Evolutionary conservation across 805 yeast genomes (phyloP), one percentile per base, ranked within the genome.

Genomic region (Ogataea paradorogensis): DNA sequence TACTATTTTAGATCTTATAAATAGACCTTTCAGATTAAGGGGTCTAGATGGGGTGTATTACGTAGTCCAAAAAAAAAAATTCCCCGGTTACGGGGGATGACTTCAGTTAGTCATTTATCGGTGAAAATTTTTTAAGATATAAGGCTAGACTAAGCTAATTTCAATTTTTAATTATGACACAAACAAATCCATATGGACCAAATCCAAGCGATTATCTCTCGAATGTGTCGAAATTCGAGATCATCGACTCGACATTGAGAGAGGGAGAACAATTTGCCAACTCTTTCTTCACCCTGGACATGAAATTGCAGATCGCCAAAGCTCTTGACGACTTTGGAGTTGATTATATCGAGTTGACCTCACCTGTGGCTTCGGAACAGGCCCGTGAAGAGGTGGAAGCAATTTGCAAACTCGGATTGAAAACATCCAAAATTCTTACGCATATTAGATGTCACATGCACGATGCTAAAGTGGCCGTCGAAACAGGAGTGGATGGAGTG

Each of bases 201-300:
- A 85, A 91, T 62, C 97, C 98, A 42, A 80, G 87, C 38, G 99
- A 91, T 70, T 90, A 69, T 63, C 67, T 91, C 44, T 87, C 96
- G 21, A 91, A 91, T 62, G 98, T 91, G 25, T 73, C 83, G 50
- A 80, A 77, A 52, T 91, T 90, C 70, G 89, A 91, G 73, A 66
- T 91, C 58, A 91, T 91, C 60, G 99, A 91, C 70, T 86, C 96
- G 25, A 91, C 99, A 4, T 74, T 91, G 43, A 80, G 99, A 71
- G 99, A 91, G 70, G 99, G 99, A 65, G 99, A 91, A 69, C 99
- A 91, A 68, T 91, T 91, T 62, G 97, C 98, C 59, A 91, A 91
- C 61, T 95, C 99, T 4, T 93, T 91, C 67, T 91, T 91, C 73
- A 71, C 80, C 54, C 86, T 96, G 14, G 98, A 87, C 62, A 91